These are phyloP conservation scores for Tolypocladium nubicola DNA, from an alignment of 2,329 filamentous ascomycete species.

Conservation along the genomic window DNA sequence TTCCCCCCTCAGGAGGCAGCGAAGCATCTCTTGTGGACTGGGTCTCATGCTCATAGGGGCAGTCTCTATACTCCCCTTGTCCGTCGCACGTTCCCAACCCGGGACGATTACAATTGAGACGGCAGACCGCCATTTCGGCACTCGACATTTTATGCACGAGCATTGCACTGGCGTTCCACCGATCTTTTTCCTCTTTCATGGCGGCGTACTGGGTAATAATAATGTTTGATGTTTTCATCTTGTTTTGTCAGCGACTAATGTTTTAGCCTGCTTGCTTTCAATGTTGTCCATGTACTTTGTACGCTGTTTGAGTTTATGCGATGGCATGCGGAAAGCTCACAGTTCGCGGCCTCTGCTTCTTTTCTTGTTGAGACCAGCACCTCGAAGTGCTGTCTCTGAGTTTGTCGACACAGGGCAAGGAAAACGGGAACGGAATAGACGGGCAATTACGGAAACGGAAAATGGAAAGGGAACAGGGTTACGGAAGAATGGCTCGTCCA, in stretches of 20 bases:
- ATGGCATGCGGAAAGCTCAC: neutral
- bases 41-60: neutral
- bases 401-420: neutral
- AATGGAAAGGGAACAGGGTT: neutral
- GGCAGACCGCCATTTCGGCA: neutral
- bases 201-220: slow-evolving; percentile 11
- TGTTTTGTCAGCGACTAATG: neutral
- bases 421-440: neutral
- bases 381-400: neutral
- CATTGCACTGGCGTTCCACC: slow-evolving; percentile 11
- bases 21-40: neutral
- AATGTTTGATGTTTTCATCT: slow-evolving; percentile 2
- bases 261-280: neutral
- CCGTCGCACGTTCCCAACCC: neutral
- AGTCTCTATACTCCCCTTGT: neutral
- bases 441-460: neutral
- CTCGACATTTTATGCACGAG: slow-evolving; percentile 3
- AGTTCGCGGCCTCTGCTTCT: neutral
- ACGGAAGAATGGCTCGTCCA: neutral
- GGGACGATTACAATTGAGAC: neutral
- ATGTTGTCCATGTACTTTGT: neutral
- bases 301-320: neutral
- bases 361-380: neutral
- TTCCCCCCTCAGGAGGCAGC: neutral
- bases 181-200: neutral